Evolutionary conservation across 768 basidiomycete species (phyloP), one percentile per base, ranked within the genome.

Genomic region (Pulveroboletus sp.): DNA sequence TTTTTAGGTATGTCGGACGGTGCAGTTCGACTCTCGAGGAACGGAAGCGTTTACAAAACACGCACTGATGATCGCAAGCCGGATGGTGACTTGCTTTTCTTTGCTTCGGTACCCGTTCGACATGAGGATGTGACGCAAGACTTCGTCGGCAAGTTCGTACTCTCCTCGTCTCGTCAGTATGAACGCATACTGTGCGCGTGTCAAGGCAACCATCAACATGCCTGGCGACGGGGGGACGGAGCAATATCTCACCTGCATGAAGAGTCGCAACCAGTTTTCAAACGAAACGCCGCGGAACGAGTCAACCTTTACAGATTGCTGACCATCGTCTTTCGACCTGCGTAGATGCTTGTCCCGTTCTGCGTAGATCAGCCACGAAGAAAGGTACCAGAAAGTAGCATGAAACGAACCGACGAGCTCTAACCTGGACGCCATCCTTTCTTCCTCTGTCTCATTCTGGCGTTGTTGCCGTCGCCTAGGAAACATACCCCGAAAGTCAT

Each of bases 231-330:
- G 8, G 8, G 9, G 14, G 6, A 28, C 18, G 15, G 32, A 35
- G 18, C 1, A 15, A 30, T 38, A 39, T 11, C 31, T 55, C 45
- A 91, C 94, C 75, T 93, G 87, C 73, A 96, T 81, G 62, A 93
- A 83, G 38, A 97, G 60, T 15, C 75, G 74, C 43, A 95, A 64
- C 95, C 95, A 99, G 43, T 86, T 82, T 46, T 86, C 85, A 57
- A 91, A 90, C 5, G 75, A 75, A 27, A 95, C 73, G 0, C 89
- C 89, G 10, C 94, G 83, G 66, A 94, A 96, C 0, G 79, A 73
- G 46, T 82, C 76, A 2, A 87, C 76, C 21, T 72, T 74, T 15
- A 68, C 73, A 5, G 57, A 39, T 51, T 72, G 73, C 49, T 73
- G 66, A 42, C 63, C 63, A 39, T 73, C 75, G 6, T 71, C 70